These are phyloP conservation scores for Coniochaeta sp. DNA, from an alignment of 2,329 filamentous ascomycete genomes.

Conservation along the genomic window DNA sequence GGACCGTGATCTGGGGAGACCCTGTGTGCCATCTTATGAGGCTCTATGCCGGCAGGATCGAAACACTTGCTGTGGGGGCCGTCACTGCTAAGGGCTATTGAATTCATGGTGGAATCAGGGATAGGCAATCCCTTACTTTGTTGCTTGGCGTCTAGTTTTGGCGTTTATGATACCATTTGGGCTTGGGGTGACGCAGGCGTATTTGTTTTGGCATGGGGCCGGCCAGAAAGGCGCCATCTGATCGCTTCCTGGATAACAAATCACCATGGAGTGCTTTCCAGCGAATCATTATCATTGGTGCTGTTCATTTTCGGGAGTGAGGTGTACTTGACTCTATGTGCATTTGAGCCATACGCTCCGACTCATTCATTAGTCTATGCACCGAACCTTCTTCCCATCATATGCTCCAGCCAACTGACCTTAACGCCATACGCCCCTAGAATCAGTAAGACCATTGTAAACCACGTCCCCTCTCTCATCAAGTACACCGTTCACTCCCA, in stretches of 20 bases:
- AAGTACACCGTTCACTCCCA: neutral
- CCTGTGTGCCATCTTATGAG: slow-evolving; percentile 74
- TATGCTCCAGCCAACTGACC: too few species aligned
- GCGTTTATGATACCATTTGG: neutral
- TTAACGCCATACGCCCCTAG: too few species aligned
- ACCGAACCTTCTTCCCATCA: too few species aligned
- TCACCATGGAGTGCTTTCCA: neutral
- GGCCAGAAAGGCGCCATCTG: neutral
- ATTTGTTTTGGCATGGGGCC: neutral
- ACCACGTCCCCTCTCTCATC: too few species aligned
- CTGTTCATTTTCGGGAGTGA: too few species aligned
- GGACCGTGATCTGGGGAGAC: slow-evolving; percentile 72
- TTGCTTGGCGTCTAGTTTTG: neutral
- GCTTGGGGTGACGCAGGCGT: neutral
- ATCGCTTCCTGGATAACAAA: neutral
- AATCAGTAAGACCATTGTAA: too few species aligned
- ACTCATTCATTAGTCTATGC: too few species aligned
- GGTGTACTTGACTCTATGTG: too few species aligned
- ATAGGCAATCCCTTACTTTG: neutral
- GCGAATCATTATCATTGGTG: neutral
- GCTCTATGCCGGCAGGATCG: slow-evolving; percentile 65
- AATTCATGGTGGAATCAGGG: neutral
- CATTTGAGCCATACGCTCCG: too few species aligned
- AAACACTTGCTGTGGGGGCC: slow-evolving; percentile 62
- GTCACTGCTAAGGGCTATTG: slow-evolving; percentile 38